phyloP scores from a whole-genome alignment of 75 land plant genomes.

The Sequoia sempervirens region DNA sequence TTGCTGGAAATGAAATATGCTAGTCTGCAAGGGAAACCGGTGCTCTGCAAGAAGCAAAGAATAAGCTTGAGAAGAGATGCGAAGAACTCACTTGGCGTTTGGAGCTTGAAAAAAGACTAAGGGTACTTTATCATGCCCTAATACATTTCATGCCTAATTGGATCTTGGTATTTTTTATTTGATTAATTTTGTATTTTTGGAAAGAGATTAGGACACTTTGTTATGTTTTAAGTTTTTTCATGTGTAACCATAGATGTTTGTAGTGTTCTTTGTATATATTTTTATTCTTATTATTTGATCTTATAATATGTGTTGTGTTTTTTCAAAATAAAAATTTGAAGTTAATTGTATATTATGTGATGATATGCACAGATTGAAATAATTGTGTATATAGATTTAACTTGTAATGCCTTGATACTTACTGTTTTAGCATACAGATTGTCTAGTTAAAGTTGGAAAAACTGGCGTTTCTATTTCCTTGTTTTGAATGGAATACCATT shows the following conservation, averaged over 20 bases:
- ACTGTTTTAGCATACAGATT: neutral
- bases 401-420: neutral
- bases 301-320: neutral
- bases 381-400: neutral
- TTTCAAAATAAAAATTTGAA: neutral
- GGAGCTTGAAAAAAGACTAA: conserved; percentile 76
- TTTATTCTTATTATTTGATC: neutral
- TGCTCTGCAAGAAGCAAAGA: conserved; percentile 85
- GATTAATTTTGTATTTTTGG: neutral
- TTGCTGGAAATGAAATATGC: neutral
- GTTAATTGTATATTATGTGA: neutral
- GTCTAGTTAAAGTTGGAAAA: neutral
- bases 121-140: conserved; percentile 44
- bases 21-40: conserved; percentile 98
- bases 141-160: neutral
- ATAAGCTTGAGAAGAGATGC: conserved; percentile 84
- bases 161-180: neutral
- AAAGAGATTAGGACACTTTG: neutral
- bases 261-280: neutral
- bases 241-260: neutral
- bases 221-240: no score
- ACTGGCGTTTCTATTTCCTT: neutral
- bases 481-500: neutral
- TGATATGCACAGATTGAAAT: neutral
- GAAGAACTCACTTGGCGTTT: conserved; percentile 91